Percentiles rank a stretch among this genome's conserved stretches.
phyloP scores from a whole-genome alignment of 768 basidiomycete species.

The Rhodotorula graminis region DNA sequence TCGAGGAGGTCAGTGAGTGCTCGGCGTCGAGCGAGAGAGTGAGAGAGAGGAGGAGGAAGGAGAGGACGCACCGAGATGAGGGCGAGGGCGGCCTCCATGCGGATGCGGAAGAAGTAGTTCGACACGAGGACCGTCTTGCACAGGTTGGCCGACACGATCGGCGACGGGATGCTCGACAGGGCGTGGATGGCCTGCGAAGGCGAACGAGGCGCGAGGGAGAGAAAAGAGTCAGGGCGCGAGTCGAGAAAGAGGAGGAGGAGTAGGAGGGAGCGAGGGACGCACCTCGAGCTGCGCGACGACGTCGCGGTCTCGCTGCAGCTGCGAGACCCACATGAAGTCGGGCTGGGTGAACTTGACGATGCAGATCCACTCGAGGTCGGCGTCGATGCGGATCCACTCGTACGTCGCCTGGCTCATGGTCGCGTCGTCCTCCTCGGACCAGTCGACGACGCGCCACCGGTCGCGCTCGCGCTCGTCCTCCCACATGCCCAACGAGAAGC shows the following conservation, averaged over 20 bases:
- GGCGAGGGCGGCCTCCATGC: conserved; percentile 85
- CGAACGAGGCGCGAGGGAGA: no score
- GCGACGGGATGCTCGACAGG: conserved; percentile 52
- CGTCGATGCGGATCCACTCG: conserved; percentile 98
- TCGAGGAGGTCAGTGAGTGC: neutral
- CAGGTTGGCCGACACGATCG: conserved; percentile 79
- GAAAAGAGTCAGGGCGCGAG: no score
- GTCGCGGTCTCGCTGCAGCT: conserved; percentile 89
- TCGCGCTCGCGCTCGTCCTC: conserved; percentile 84
- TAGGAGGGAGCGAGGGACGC: neutral
- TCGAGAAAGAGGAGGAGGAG: fast-evolving
- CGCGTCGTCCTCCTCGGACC: conserved; percentile 89
- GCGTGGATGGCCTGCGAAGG: conserved; percentile 74
- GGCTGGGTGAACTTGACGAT: conserved; percentile 85
- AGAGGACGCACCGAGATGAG: conserved; percentile 48
- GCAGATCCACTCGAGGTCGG: conserved; percentile 99
- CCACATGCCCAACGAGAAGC: conserved; percentile 90
- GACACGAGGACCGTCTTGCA: conserved; percentile 90
- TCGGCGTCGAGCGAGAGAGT: neutral
- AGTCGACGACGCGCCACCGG: conserved; percentile 94
- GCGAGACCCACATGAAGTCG: conserved; percentile 98
- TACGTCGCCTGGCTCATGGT: conserved; percentile 89
- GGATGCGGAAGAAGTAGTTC: conserved; percentile 92
- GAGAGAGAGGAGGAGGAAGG: neutral
- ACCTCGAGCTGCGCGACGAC: conserved; percentile 97